A percentile compares a stretch with the other conserved stretches of the same genome.
Conservation (phyloP, 441 rosid genomes). For the Gossypium davidsonii region DNA sequence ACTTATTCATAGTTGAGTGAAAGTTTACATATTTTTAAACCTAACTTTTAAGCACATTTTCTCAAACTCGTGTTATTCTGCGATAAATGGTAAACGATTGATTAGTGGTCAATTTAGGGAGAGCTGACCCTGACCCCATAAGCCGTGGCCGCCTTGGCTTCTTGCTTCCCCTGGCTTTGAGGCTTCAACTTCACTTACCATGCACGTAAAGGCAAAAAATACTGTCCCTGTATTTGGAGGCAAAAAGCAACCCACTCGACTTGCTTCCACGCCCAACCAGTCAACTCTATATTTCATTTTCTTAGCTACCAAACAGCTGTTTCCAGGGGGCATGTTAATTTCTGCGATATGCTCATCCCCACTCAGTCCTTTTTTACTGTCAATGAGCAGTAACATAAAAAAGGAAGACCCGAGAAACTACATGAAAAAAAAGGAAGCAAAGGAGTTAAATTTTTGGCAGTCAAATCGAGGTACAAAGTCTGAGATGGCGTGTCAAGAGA, state of each 20-base stretch:
- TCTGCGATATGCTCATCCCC: background rate
- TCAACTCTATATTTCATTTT: background rate
- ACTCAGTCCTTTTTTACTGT: background rate
- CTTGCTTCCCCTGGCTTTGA: background rate
- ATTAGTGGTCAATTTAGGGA: no score
- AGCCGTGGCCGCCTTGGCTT: background rate
- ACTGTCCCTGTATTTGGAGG: conserved; percentile 37
- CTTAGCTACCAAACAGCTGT: background rate
- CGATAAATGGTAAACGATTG: no score
- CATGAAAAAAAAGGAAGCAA: background rate
- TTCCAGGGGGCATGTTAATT: background rate
- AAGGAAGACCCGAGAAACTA: background rate
- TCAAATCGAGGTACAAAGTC: background rate
- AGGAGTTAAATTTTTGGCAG: background rate
- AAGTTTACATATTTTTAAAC: no score
- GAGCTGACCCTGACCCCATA: background rate
- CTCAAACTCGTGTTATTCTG: no score
- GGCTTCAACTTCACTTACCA: conserved; percentile 40
- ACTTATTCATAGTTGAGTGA: no score
- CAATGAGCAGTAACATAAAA: background rate
- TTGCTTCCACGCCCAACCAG: conserved; percentile 37
- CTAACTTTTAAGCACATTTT: no score
- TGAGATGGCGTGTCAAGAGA: conserved; percentile 23
- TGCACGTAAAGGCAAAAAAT: conserved; percentile 42
- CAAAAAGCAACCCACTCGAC: conserved; percentile 32